phyloP scores from a whole-genome alignment of 352 stramenopile genomes.

The Globisporangium radiosum region DNA sequence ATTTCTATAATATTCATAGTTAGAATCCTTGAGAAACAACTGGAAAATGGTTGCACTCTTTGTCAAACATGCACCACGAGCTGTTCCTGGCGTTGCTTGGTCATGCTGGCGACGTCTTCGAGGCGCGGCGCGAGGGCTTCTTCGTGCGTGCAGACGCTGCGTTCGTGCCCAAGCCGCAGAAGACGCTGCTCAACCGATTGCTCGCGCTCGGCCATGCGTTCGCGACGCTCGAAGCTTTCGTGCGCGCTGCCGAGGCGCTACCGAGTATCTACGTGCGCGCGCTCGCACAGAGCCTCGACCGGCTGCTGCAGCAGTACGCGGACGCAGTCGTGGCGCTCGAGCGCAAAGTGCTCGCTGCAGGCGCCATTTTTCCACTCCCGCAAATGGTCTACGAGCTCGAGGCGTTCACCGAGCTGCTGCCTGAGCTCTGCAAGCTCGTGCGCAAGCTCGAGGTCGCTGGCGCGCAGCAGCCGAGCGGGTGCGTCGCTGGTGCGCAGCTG shows the following conservation, averaged over 20 bases:
- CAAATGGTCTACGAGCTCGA: conserved; percentile 67
- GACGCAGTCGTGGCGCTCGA: conserved; percentile 50
- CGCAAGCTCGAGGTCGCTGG: conserved; percentile 16
- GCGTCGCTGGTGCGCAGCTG: conserved; percentile 30
- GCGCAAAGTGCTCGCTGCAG: conserved; percentile 35
- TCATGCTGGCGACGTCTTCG: conserved; percentile 54
- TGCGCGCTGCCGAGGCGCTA: conserved; percentile 11
- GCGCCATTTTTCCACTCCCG: conserved; percentile 45
- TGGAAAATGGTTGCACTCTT: not conserved
- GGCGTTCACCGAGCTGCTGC: conserved; percentile 51
- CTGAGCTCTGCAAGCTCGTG: conserved; percentile 51
- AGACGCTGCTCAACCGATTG: conserved; percentile 45
- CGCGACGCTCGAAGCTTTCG: conserved; percentile 44
- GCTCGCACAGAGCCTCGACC: conserved; percentile 49
- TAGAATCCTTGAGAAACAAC: not conserved
- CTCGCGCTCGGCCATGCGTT: conserved; percentile 48
- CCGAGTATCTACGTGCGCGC: conserved; percentile 56
- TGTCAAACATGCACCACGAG: conserved; percentile 58
- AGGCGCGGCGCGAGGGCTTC: conserved; percentile 47
- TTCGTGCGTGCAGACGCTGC: conserved; percentile 34
- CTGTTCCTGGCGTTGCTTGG: conserved; percentile 71
- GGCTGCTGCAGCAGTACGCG: conserved; percentile 39
- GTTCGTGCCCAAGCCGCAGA: conserved; percentile 48
- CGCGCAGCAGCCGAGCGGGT: conserved; percentile 7
- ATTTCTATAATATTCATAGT: conserved; percentile 1